A percentile compares a stretch with the other conserved stretches of the same genome.
phyloP scores from a whole-genome alignment of 2,329 filamentous ascomycete genomes.

The Exophiala bonariae region DNA sequence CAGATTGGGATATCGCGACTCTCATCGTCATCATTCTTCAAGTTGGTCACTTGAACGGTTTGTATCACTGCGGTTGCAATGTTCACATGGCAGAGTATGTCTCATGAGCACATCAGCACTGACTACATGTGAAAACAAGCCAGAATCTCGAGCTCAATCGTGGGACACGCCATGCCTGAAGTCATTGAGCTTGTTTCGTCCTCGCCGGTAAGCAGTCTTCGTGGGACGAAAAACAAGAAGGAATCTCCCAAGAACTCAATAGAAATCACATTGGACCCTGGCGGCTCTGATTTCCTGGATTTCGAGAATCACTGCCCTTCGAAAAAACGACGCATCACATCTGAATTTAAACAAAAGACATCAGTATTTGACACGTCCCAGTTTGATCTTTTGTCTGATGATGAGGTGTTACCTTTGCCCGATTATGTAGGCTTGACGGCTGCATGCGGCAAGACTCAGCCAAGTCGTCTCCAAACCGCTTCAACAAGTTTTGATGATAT shows the following conservation, averaged over 20 bases:
- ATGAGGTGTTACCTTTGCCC: slow-evolving; percentile 3
- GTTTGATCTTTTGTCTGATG: slow-evolving; percentile 23
- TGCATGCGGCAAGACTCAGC: background rate
- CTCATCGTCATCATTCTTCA: background rate
- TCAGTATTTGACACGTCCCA: background rate
- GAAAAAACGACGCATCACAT: slow-evolving; percentile 35
- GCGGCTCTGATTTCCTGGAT: slow-evolving; percentile 27
- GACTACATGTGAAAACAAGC: background rate
- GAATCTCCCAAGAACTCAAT: background rate
- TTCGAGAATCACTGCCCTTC: slow-evolving; percentile 23
- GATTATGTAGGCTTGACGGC: background rate
- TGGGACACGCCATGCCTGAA: background rate
- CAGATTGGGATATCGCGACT: background rate
- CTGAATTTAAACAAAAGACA: background rate
- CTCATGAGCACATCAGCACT: background rate
- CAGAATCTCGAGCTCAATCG: background rate
- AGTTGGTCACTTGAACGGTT: background rate
- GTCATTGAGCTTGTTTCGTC: background rate
- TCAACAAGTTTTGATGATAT: slow-evolving; percentile 39
- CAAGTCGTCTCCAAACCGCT: background rate
- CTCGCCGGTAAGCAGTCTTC: background rate
- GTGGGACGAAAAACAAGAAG: background rate
- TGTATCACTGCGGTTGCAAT: background rate
- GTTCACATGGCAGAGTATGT: too few relatives aligned
- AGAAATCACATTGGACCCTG: slow-evolving; percentile 26